A percentile compares a stretch with the other conserved stretches of the same genome.
Evolutionary conservation across 352 stramenopile species (phyloP).

Genomic region (Globisporangium middletonii): DNA sequence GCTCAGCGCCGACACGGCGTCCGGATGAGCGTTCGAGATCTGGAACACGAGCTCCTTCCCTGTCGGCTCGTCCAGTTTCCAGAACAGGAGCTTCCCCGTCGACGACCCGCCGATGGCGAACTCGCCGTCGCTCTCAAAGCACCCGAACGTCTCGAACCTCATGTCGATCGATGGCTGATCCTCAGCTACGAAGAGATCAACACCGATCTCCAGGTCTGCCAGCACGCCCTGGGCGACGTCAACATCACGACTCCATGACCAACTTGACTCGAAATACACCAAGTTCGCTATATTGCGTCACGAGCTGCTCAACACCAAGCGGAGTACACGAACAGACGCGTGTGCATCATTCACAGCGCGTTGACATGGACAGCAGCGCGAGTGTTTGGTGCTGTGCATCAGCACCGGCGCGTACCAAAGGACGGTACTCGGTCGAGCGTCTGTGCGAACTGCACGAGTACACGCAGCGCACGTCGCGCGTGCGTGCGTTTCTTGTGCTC

Average conservation of each 20-base stretch:
- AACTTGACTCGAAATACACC: too few species aligned
- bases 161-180: too few species aligned
- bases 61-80: conserved; percentile 74
- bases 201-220: too few species aligned
- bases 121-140: conserved; percentile 73
- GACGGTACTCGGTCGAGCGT: conserved; percentile 23
- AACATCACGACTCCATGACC: too few species aligned
- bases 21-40: conserved; percentile 61
- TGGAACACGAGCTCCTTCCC: conserved; percentile 60
- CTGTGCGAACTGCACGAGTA: conserved; percentile 18
- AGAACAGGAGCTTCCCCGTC: conserved; percentile 74
- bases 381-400: too few species aligned
- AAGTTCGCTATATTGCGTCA: too few species aligned
- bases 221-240: too few species aligned
- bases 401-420: not conserved
- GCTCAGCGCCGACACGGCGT: conserved; percentile 55
- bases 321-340: too few species aligned
- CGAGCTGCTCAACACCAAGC: not conserved
- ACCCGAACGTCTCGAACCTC: conserved; percentile 21
- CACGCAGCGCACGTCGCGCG: conserved; percentile 3
- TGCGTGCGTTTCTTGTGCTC: conserved; percentile 5
- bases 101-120: conserved; percentile 70
- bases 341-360: too few species aligned
- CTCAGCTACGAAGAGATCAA: too few species aligned
- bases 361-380: too few species aligned